A percentile compares a stretch with the other conserved stretches of the same genome.
Conservation (phyloP, 495 filamentous ascomycete species). For the Penicillium pulvis region DNA sequence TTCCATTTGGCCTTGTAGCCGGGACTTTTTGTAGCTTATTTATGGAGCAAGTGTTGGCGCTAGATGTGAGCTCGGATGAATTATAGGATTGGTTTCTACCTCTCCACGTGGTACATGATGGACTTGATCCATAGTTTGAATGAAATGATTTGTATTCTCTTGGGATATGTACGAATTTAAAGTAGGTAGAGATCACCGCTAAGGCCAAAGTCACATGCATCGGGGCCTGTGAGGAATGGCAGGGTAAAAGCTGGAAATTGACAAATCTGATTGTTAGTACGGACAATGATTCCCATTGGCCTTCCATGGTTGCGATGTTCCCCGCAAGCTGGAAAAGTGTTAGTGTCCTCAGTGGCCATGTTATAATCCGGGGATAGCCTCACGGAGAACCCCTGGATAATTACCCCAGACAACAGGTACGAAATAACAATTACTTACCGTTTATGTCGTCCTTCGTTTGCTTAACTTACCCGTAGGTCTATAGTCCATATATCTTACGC, state of each 20-base stretch:
- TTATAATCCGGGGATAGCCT: too few species aligned
- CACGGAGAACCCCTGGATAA: background rate
- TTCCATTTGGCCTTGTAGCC: background rate
- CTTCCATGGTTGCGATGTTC: background rate
- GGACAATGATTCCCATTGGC: background rate
- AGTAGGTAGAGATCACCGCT: background rate
- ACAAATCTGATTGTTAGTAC: too few species aligned
- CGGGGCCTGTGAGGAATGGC: too few species aligned
- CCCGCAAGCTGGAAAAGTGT: too few species aligned
- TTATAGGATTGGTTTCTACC: background rate
- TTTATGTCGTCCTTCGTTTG: too few species aligned
- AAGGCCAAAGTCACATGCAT: background rate
- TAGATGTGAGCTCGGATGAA: slow-evolving; percentile 6
- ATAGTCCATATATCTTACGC: background rate
- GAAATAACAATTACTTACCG: too few species aligned
- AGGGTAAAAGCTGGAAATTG: too few species aligned
- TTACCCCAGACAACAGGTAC: too few species aligned
- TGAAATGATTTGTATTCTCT: background rate
- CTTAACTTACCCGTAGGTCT: too few species aligned
- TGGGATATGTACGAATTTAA: too few species aligned
- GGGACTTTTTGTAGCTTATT: background rate
- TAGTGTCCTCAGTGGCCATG: too few species aligned
- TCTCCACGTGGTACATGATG: background rate
- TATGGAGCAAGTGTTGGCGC: slow-evolving; percentile 4
- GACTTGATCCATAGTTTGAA: background rate